These are phyloP conservation scores for Tieghemostelium lacteum DNA, from an alignment of 78 protist species.

Conservation along the genomic window DNA sequence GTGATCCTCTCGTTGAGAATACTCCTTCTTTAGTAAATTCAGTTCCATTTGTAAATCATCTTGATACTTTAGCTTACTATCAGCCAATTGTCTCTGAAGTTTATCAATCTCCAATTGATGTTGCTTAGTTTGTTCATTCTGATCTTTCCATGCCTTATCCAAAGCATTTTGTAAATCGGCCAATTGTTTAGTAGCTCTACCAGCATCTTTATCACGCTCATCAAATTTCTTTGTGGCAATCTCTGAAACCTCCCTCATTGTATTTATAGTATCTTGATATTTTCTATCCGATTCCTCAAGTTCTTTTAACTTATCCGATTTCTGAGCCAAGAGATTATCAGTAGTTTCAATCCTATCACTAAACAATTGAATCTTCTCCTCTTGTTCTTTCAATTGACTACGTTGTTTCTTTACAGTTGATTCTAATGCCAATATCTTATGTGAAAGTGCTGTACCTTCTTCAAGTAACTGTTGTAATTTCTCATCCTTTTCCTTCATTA, in stretches of 20 bases:
- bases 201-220: constrained; percentile 29
- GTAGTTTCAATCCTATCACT: constrained; percentile 31
- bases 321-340: background rate
- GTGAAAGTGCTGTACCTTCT: constrained; percentile 45
- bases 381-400: constrained; percentile 19
- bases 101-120: constrained; percentile 42
- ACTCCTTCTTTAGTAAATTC: constrained; percentile 10
- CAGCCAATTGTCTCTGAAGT: constrained; percentile 11
- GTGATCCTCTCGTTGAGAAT: constrained; percentile 12
- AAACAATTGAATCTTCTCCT: constrained; percentile 24
- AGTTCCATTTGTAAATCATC: constrained; percentile 2
- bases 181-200: constrained; percentile 11
- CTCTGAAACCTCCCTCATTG: constrained; percentile 64
- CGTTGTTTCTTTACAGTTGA: constrained; percentile 5
- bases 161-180: constrained; percentile 51
- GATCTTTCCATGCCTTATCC: constrained; percentile 78
- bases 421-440: constrained; percentile 27
- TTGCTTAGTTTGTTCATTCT: constrained; percentile 34
- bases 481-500: constrained; percentile 40
- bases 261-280: constrained; percentile 59
- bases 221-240: constrained; percentile 44
- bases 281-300: constrained; percentile 56
- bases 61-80: background rate
- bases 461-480: constrained; percentile 1
- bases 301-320: constrained; percentile 29